These are phyloP conservation scores for Colletotrichum cereale DNA, from an alignment of 2,329 filamentous ascomycete genomes.

Conservation along the genomic window DNA sequence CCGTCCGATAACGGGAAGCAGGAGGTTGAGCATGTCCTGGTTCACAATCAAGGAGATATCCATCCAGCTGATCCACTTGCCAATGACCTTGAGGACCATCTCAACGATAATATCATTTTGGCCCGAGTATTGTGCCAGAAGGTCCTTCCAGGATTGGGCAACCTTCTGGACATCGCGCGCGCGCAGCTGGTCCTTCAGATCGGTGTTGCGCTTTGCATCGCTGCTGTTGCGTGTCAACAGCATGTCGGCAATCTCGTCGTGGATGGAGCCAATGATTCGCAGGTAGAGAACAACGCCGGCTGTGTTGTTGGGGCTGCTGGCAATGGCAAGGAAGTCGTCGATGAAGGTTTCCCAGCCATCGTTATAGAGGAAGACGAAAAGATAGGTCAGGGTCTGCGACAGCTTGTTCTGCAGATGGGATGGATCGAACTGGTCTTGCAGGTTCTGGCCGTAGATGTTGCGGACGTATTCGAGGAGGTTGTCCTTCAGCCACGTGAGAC, in stretches of 20 bases:
- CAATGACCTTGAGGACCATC: slow-evolving; percentile 90
- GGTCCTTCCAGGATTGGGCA: slow-evolving; percentile 90
- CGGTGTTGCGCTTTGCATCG: slow-evolving; percentile 87
- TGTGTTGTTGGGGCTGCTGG: slow-evolving; percentile 70
- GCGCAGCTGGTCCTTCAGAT: slow-evolving; percentile 91
- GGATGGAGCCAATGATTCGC: slow-evolving; percentile 87
- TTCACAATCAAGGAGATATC: slow-evolving; percentile 96
- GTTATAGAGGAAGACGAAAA: slow-evolving; percentile 90
- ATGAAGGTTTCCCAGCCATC: slow-evolving; percentile 91
- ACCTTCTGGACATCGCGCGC: slow-evolving; percentile 90
- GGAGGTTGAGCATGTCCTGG: slow-evolving; percentile 83
- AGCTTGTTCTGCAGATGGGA: slow-evolving; percentile 93
- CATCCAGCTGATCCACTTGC: slow-evolving; percentile 99
- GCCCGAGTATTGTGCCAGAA: slow-evolving; percentile 81
- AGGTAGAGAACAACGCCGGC: slow-evolving; percentile 88
- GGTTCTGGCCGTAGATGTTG: slow-evolving; percentile 75
- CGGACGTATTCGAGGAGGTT: slow-evolving; percentile 85
- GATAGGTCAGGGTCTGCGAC: slow-evolving; percentile 92
- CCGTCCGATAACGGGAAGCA: slow-evolving; percentile 90
- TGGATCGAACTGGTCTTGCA: slow-evolving; percentile 74
- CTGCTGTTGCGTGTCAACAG: slow-evolving; percentile 82
- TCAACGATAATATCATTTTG: slow-evolving; percentile 81
- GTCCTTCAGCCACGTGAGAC: slow-evolving; percentile 82
- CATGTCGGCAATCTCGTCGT: slow-evolving; percentile 97
- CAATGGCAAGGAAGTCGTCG: slow-evolving; percentile 87